phyloP scores from a whole-genome alignment of 768 basidiomycete genomes.

The Leucocoprinus leucothites region DNA sequence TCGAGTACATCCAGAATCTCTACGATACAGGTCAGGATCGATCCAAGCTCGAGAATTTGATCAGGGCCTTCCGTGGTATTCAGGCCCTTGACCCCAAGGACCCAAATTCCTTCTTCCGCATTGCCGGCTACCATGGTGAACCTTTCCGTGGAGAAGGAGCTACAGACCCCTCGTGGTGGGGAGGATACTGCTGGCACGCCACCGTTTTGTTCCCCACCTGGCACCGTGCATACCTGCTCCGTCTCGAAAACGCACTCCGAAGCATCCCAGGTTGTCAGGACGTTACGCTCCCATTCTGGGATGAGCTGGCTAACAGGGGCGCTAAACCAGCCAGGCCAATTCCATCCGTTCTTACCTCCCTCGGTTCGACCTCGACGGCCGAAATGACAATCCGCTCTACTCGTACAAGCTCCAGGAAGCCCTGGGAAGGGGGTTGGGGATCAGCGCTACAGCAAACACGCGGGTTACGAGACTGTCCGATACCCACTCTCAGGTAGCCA shows the following conservation, averaged over 20 bases:
- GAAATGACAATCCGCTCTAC: neutral
- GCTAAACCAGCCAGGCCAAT: neutral
- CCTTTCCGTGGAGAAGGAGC: constrained; percentile 6
- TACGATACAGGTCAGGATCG: constrained; percentile 3
- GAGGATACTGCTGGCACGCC: constrained; percentile 9
- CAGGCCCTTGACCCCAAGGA: constrained; percentile 1
- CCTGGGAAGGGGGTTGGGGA: neutral
- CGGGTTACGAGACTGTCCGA: neutral
- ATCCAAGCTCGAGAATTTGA: constrained; percentile 5
- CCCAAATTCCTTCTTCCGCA: constrained; percentile 1
- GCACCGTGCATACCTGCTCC: constrained; percentile 1
- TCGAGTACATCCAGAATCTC: neutral
- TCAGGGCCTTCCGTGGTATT: constrained; percentile 7
- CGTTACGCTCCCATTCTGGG: constrained; percentile 5
- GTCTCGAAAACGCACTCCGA: constrained; percentile 1
- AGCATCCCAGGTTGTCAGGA: constrained; percentile 4
- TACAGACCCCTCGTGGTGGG: constrained; percentile 1
- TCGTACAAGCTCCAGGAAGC: neutral
- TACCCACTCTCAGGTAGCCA: constrained; percentile 1
- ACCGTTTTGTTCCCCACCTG: constrained; percentile 5
- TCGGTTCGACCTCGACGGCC: constrained; percentile 2
- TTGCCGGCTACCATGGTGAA: neutral
- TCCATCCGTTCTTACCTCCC: constrained; percentile 7
- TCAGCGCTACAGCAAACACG: neutral
- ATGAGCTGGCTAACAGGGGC: constrained; percentile 3